Evolutionary conservation across 2,329 filamentous ascomycete species (phyloP), one percentile per base, ranked within the genome.

Genomic region (Helicocarpus griseus): DNA sequence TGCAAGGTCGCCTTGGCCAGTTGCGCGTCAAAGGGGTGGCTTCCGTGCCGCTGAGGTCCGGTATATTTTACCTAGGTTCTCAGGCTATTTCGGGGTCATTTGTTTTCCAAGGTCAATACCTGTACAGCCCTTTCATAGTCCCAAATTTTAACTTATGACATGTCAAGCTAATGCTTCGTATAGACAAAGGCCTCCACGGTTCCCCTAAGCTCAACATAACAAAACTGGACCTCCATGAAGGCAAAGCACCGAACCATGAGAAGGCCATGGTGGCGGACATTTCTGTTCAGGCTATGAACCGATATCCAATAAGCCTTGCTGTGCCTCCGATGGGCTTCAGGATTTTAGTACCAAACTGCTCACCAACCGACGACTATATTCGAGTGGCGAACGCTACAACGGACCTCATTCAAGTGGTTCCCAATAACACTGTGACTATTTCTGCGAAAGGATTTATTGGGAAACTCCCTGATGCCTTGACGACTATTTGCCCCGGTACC

Each of bases 141-240:
- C 11, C 8, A 31, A 41, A n/a, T 35, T 52, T 64, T 69, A 19
- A 24, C 13, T 31, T 29, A 28, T n/a, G 19, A 35, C 38, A 44
- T 24, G 28, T 35, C 21, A 21, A 24, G 28, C 48, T 50, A 43
- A 38, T 56, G 44, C 7, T 52, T 51, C 49, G 50, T 47, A 35
- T 50, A 73, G 76, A 74, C 59, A 65, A 73, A 59, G 73, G 90
- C 60, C 78, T 95, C 58, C 91, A 91, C 52, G 70, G 77, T 46
- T 75, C 96, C 51, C 93, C 93, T 40, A 74, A 82, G 51, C 89
- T 95, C 72, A 85, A 89, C 61, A 86, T 98, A 62, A 83, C 85
- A 38, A 83, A 81, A 60, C 76, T 97, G 57, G 85, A 87, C 60
- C 82, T 97, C 60, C 78, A 83, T 60, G 90, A 98, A 66, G 76